Conservation (phyloP, 495 filamentous ascomycete species). For the Neurospora sp. region DNA sequence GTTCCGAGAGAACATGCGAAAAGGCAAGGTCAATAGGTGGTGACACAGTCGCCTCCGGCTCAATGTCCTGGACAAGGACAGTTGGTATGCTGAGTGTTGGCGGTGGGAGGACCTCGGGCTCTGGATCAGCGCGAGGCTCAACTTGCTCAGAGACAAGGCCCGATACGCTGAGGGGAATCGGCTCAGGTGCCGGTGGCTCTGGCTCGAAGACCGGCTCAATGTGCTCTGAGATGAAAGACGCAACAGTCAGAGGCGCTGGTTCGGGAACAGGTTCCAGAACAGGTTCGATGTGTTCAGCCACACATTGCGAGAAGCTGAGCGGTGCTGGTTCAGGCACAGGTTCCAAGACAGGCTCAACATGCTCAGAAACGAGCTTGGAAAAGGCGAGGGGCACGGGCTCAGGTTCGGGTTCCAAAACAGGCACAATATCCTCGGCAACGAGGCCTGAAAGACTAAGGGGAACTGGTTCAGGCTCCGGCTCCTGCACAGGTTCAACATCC, state of each 20-base stretch:
- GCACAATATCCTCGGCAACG: slow-evolving; percentile 2
- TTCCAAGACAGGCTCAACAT: slow-evolving; percentile 9
- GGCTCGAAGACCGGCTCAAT: slow-evolving; percentile 19
- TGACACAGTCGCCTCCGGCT: slow-evolving; percentile 8
- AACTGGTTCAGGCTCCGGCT: slow-evolving; percentile 11
- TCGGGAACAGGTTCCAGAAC: slow-evolving; percentile 9
- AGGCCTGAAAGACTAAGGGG: slow-evolving; percentile 5
- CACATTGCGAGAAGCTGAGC: slow-evolving; percentile 9
- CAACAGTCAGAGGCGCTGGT: slow-evolving; percentile 13
- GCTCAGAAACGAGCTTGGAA: slow-evolving; percentile 5
- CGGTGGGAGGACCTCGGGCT: slow-evolving; percentile 7
- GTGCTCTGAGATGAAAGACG: slow-evolving; percentile 15
- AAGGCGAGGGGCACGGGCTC: slow-evolving; percentile 7
- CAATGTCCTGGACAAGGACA: slow-evolving; percentile 18
- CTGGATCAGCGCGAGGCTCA: slow-evolving; percentile 17
- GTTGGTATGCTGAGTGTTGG: slow-evolving; percentile 18
- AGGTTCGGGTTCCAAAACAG: slow-evolving; percentile 8
- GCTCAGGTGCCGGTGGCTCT: slow-evolving; percentile 6
- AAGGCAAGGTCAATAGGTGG: slow-evolving; percentile 6
- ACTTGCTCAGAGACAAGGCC: slow-evolving; percentile 10
- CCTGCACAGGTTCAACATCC: slow-evolving; percentile 18
- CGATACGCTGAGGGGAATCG: slow-evolving; percentile 6
- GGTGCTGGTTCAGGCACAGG: neutral
- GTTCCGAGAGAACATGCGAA: slow-evolving; percentile 5
- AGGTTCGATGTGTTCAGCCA: slow-evolving; percentile 15